phyloP scores from a whole-genome alignment of 768 basidiomycete genomes.

The Lentinula sp. region DNA sequence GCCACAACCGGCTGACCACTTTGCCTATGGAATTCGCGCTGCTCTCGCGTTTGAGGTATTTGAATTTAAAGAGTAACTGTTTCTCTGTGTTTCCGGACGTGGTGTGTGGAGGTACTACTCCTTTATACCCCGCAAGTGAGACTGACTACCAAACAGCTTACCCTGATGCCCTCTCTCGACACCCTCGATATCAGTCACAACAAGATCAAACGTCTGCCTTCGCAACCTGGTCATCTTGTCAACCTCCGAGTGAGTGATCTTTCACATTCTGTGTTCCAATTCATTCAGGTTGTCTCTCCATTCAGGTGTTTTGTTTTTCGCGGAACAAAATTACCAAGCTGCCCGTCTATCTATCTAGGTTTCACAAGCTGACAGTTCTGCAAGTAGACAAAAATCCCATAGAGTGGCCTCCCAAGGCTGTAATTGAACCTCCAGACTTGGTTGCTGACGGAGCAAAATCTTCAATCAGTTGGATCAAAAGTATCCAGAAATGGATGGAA shows the following conservation, averaged over 20 bases:
- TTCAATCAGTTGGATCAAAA: constrained; percentile 67
- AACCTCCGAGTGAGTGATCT: constrained; percentile 57
- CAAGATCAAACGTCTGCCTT: constrained; percentile 75
- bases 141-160: constrained; percentile 46
- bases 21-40: constrained; percentile 72
- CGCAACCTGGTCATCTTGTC: constrained; percentile 70
- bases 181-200: constrained; percentile 94
- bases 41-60: constrained; percentile 70
- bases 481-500: constrained; percentile 74
- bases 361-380: constrained; percentile 67
- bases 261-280: background rate
- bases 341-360: constrained; percentile 73
- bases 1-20: constrained; percentile 74
- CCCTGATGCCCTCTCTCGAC: constrained; percentile 80
- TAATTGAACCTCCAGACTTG: constrained; percentile 40
- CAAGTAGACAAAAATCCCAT: constrained; percentile 90
- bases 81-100: constrained; percentile 82
- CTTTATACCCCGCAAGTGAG: background rate
- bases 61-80: constrained; percentile 82
- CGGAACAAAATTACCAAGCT: constrained; percentile 79
- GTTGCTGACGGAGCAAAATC: constrained; percentile 35
- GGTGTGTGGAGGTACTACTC: constrained; percentile 40
- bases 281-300: background rate
- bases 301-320: constrained; percentile 78
- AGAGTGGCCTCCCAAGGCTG: constrained; percentile 78